Evolutionary conservation across 306 rosid species (phyloP).

Genomic region (Trifolium subterraneum): DNA sequence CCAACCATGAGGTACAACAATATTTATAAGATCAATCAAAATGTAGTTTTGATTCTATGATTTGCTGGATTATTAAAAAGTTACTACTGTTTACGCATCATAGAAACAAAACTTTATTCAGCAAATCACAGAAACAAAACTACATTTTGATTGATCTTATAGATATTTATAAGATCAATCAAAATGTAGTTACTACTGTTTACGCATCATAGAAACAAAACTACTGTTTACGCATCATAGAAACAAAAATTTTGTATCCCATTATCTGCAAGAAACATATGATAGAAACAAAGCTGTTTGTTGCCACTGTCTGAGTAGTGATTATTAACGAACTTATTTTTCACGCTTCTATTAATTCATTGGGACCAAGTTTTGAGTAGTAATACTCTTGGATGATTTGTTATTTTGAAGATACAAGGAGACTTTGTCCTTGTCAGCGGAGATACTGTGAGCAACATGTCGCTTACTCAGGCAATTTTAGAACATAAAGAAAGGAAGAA

Average conservation of each 20-base stretch:
- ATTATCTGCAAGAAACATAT: too few species aligned
- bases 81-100: not conserved
- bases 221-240: too few species aligned
- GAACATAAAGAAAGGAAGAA: conserved; percentile 94
- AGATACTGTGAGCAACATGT: conserved; percentile 98
- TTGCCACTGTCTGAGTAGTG: conserved; percentile 9
- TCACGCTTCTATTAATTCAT: not conserved
- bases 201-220: too few species aligned
- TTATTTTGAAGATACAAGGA: conserved; percentile 82
- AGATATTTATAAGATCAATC: too few species aligned
- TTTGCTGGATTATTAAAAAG: conserved; percentile 4
- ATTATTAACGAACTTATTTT: conserved; percentile 24
- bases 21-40: not conserved
- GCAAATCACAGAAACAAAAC: too few species aligned
- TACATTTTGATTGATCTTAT: too few species aligned
- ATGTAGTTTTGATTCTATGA: not conserved
- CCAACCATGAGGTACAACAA: not conserved
- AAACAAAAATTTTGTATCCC: too few species aligned
- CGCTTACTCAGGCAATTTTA: conserved; percentile 83
- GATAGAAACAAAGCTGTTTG: too few species aligned
- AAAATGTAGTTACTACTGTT: conserved; percentile 4
- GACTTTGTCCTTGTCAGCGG: conserved; percentile 96
- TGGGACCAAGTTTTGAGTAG: conserved; percentile 14
- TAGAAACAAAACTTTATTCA: too few species aligned
- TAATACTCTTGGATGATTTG: conserved; percentile 46